phyloP scores from a whole-genome alignment of 192 early-diverging fungal genomes.

The Phlyctochytrium bullatum region DNA sequence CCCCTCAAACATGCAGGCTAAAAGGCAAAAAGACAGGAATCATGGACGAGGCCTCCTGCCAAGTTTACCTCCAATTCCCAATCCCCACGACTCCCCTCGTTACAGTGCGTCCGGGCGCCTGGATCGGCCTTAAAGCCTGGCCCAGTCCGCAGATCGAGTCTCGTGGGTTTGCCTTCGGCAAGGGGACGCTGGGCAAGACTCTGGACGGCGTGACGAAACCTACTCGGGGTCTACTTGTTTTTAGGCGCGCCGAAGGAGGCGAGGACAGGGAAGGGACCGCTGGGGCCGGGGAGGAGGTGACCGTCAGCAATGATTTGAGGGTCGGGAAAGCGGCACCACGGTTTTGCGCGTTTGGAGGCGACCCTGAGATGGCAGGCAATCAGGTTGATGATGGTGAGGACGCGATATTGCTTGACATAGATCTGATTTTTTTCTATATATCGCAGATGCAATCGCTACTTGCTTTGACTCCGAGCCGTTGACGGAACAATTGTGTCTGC shows the following conservation, averaged over 20 bases:
- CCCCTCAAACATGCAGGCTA: neutral
- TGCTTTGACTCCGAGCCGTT: neutral
- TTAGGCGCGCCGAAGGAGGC: neutral
- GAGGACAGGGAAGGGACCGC: too few species aligned
- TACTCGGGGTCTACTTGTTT: neutral
- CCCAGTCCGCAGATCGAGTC: neutral
- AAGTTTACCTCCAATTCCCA: neutral
- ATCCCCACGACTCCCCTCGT: neutral
- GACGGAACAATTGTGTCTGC: neutral
- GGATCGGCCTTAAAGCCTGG: neutral
- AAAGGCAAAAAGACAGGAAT: neutral
- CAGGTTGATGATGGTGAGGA: slow-evolving; percentile 9
- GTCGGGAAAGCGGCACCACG: neutral
- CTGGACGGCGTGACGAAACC: too few species aligned
- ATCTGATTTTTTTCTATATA: neutral
- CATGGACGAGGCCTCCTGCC: neutral
- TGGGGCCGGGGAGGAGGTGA: neutral
- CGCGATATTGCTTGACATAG: too few species aligned
- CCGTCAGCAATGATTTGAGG: neutral
- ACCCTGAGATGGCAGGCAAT: neutral
- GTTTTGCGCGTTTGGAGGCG: slow-evolving; percentile 2
- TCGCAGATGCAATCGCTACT: neutral
- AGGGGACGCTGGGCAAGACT: too few species aligned
- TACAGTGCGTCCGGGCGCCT: neutral
- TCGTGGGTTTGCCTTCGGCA: neutral